phyloP scores from a whole-genome alignment of 306 rosid species.

The Quercus wislizeni region DNA sequence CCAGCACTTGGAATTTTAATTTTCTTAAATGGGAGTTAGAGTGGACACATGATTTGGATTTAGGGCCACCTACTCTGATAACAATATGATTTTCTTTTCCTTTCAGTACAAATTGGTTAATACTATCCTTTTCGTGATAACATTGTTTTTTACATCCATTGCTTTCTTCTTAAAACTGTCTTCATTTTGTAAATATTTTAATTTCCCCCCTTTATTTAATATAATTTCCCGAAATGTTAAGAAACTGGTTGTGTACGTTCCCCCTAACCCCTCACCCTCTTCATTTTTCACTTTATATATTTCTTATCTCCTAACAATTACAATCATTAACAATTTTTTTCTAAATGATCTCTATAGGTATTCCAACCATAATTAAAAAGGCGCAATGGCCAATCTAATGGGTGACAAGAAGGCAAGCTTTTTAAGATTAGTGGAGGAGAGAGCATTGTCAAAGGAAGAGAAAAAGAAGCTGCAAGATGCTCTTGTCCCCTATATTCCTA shows the following conservation, averaged over 20 bases:
- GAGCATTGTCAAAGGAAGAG: constrained; percentile 29
- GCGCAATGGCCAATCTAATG: constrained; percentile 14
- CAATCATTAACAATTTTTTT: too few relatives aligned
- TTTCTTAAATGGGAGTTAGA: too few relatives aligned
- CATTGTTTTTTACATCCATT: background rate
- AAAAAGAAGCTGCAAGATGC: constrained; percentile 30
- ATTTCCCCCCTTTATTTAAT: background rate
- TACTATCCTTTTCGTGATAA: background rate
- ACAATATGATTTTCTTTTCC: background rate
- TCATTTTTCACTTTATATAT: background rate
- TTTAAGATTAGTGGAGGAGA: constrained; percentile 27
- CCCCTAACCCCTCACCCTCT: background rate
- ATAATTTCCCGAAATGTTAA: background rate
- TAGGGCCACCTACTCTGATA: too few relatives aligned
- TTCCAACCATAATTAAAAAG: constrained; percentile 1
- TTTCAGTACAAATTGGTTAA: background rate
- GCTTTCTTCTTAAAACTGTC: background rate
- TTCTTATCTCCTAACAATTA: too few relatives aligned
- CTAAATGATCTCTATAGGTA: background rate
- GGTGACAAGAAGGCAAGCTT: constrained; percentile 24
- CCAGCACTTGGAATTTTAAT: too few relatives aligned
- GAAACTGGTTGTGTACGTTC: background rate
- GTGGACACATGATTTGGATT: too few relatives aligned
- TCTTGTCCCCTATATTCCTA: constrained; percentile 34
- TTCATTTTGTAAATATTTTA: background rate